These are phyloP conservation scores for Pythium brassicae DNA, from an alignment of 352 stramenopile genomes.

Conservation along the genomic window DNA sequence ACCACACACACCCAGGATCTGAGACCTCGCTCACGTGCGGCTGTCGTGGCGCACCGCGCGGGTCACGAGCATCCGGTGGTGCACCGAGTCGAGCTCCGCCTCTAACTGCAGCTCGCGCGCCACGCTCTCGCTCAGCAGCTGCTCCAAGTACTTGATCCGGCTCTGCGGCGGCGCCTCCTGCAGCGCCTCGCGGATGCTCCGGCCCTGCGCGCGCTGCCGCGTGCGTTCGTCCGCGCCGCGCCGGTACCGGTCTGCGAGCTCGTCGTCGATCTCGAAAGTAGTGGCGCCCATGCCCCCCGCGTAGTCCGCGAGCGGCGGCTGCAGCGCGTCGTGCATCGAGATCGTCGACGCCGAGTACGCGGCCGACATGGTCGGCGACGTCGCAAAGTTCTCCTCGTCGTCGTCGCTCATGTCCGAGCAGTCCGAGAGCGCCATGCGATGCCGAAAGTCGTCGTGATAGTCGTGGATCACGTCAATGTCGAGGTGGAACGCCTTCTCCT, in stretches of 20 bases:
- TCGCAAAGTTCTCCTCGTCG: constrained; percentile 53
- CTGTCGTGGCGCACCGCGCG: constrained; percentile 12
- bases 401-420: constrained; percentile 84
- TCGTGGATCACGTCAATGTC: constrained; percentile 83
- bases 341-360: constrained; percentile 18
- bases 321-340: constrained; percentile 25
- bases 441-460: constrained; percentile 64
- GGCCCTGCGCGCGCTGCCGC: constrained; percentile 68
- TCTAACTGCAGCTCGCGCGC: constrained; percentile 82
- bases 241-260: constrained; percentile 49
- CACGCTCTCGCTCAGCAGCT: constrained; percentile 78
- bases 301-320: constrained; percentile 23
- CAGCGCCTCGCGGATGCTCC: constrained; percentile 75
- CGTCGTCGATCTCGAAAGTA: constrained; percentile 38
- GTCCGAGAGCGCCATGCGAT: constrained; percentile 58
- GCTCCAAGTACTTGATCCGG: constrained; percentile 86
- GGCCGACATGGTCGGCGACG: constrained; percentile 26
- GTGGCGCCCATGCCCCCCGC: constrained; percentile 14
- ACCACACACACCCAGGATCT: too few relatives aligned
- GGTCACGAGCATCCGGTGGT: constrained; percentile 33
- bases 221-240: constrained; percentile 66
- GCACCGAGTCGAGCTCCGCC: constrained; percentile 64
- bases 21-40: constrained; percentile 9
- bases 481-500: constrained; percentile 63
- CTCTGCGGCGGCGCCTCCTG: constrained; percentile 72